phyloP scores from a whole-genome alignment of 176 grass and related monocot genomes.

The Oryza punctata region DNA sequence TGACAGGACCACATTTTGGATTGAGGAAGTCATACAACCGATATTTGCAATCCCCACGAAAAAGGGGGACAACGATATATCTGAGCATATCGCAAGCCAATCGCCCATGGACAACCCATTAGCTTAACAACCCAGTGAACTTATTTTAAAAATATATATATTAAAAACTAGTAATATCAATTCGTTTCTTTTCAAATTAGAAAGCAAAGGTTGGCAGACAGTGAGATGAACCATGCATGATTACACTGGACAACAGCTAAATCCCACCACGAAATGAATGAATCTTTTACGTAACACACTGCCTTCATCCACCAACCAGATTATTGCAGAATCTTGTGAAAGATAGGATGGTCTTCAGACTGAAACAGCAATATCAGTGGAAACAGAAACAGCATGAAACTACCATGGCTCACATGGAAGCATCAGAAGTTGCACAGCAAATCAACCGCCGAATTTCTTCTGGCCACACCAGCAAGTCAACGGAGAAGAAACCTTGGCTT shows the following conservation, averaged over 20 bases:
- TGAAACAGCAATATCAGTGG: too few relatives aligned
- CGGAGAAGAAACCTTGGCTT: background rate
- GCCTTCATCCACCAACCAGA: background rate
- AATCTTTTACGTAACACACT: background rate
- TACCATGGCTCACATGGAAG: too few relatives aligned
- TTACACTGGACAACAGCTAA: background rate
- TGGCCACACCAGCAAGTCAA: slow-evolving; percentile 2
- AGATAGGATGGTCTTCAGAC: background rate
- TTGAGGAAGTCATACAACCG: background rate
- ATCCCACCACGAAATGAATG: background rate
- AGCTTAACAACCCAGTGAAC: too few relatives aligned
- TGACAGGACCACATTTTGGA: background rate
- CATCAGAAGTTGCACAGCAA: background rate
- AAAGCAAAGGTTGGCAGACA: background rate
- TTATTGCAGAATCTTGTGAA: background rate
- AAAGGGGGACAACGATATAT: background rate
- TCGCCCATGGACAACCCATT: background rate
- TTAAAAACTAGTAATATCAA: background rate
- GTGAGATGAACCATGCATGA: background rate
- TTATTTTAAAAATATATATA: too few relatives aligned
- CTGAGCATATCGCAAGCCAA: background rate
- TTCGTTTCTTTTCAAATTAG: background rate
- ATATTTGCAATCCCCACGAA: background rate
- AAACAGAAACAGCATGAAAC: too few relatives aligned
- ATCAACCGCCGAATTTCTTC: background rate